Conservation (phyloP, 2,329 filamentous ascomycete species). For the Pyrenochaeta sp. region DNA sequence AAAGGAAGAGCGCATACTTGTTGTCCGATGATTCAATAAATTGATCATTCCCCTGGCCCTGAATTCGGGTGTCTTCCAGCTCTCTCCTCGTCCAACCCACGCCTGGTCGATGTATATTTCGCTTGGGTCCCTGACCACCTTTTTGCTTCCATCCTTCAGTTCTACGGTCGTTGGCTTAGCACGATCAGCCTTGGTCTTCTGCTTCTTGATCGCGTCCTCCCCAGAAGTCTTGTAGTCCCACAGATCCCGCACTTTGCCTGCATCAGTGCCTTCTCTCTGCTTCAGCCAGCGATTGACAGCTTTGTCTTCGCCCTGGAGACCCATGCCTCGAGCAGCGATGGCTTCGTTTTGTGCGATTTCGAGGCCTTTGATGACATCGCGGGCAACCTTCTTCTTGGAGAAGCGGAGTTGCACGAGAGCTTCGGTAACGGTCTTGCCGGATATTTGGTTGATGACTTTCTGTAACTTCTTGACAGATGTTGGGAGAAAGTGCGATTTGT, state of each 20-base stretch:
- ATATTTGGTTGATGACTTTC: constrained; percentile 85
- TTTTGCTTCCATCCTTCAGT: constrained; percentile 77
- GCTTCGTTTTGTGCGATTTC: constrained; percentile 84
- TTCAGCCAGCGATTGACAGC: constrained; percentile 30
- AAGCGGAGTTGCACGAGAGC: constrained; percentile 95
- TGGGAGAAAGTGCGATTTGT: constrained; percentile 76
- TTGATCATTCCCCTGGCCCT: constrained; percentile 79
- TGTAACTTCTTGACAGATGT: constrained; percentile 93
- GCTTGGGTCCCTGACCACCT: constrained; percentile 77
- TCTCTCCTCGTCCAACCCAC: constrained; percentile 81
- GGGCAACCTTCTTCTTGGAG: constrained; percentile 90
- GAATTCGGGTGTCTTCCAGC: constrained; percentile 66
- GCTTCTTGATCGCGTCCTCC: constrained; percentile 7
- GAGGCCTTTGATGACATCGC: constrained; percentile 80
- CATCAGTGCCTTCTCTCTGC: constrained; percentile 22
- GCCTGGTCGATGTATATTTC: constrained; percentile 90
- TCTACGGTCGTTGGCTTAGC: constrained; percentile 66
- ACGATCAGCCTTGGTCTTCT: constrained; percentile 16
- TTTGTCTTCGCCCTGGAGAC: constrained; percentile 60
- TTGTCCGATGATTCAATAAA: constrained; percentile 73
- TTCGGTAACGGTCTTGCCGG: constrained; percentile 92
- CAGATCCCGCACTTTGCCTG: constrained; percentile 12
- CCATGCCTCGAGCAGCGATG: constrained; percentile 84
- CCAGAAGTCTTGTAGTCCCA: constrained; percentile 21
- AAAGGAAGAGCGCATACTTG: constrained; percentile 67